Percentiles rank a stretch among this genome's conserved stretches.
These are phyloP conservation scores for Chytriomyces sp. DNA, from an alignment of 192 early-diverging fungal genomes.

Conservation along the genomic window DNA sequence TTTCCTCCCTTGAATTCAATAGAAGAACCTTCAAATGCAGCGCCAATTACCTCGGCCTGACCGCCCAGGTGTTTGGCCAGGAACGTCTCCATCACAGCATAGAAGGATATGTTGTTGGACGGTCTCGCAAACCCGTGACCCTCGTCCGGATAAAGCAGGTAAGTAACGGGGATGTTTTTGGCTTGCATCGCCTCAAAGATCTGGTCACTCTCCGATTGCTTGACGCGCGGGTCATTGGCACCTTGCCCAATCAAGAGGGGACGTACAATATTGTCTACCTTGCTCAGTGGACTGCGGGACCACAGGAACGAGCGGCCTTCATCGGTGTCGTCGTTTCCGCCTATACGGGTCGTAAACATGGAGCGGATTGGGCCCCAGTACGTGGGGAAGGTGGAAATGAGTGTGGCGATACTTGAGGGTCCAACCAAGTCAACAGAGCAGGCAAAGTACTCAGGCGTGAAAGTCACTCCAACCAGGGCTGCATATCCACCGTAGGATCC, in stretches of 20 bases:
- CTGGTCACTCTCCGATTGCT: conserved; percentile 47
- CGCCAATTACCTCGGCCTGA: neutral
- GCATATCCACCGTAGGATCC: conserved; percentile 47
- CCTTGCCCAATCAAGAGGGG: conserved; percentile 48
- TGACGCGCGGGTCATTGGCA: conserved; percentile 46
- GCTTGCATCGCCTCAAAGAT: conserved; percentile 37
- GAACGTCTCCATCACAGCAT: conserved; percentile 37
- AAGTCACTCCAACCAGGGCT: conserved; percentile 43
- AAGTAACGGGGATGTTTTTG: conserved; percentile 36
- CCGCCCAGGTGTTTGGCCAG: conserved; percentile 35
- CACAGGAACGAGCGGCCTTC: conserved; percentile 36
- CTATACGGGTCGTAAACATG: conserved; percentile 31
- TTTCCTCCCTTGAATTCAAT: conserved; percentile 13
- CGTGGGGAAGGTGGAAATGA: conserved; percentile 34
- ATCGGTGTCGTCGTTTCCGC: conserved; percentile 28
- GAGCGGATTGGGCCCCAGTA: conserved; percentile 36
- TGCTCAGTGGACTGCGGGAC: conserved; percentile 29
- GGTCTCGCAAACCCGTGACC: conserved; percentile 46
- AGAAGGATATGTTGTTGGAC: conserved; percentile 42
- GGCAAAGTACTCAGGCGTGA: conserved; percentile 46
- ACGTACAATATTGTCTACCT: conserved; percentile 41
- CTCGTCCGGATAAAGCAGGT: conserved; percentile 45
- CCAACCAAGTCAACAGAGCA: conserved; percentile 46
- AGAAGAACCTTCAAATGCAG: conserved; percentile 6
- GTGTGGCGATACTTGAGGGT: conserved; percentile 41